phyloP scores from a whole-genome alignment of 2,329 filamentous ascomycete species.

The Fusarium sp. region DNA sequence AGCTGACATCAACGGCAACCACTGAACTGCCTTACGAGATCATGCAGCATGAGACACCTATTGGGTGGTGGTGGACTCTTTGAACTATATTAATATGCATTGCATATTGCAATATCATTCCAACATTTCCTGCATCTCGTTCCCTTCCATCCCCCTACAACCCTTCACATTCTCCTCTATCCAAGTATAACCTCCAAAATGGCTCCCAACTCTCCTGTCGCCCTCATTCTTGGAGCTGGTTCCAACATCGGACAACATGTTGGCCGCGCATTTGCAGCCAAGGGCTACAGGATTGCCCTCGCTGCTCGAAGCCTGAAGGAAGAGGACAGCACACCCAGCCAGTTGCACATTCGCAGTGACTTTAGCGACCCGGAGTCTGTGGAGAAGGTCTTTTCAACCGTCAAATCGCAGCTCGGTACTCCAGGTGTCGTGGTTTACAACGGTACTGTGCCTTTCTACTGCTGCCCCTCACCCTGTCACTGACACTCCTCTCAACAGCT shows the following conservation, averaged over 20 bases:
- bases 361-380: conserved; percentile 47
- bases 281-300: conserved; percentile 40
- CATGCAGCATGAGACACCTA: neutral
- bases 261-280: conserved; percentile 33
- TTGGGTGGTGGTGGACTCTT: neutral
- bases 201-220: conserved; percentile 16
- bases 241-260: conserved; percentile 36
- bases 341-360: conserved; percentile 52
- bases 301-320: conserved; percentile 33
- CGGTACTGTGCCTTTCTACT: neutral
- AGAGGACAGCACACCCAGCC: conserved; percentile 31
- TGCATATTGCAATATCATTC: neutral
- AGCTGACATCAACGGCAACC: neutral
- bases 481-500: neutral
- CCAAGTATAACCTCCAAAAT: neutral
- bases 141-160: neutral
- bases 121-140: neutral
- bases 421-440: conserved; percentile 40
- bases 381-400: conserved; percentile 19
- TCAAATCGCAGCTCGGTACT: conserved; percentile 20
- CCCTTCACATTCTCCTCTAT: neutral
- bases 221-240: conserved; percentile 42
- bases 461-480: neutral
- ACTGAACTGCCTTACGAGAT: neutral
- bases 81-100: neutral